A percentile compares a stretch with the other conserved stretches of the same genome.
Conservation (phyloP, 2,329 filamentous ascomycete species). For the Talaromyces islandicus region DNA sequence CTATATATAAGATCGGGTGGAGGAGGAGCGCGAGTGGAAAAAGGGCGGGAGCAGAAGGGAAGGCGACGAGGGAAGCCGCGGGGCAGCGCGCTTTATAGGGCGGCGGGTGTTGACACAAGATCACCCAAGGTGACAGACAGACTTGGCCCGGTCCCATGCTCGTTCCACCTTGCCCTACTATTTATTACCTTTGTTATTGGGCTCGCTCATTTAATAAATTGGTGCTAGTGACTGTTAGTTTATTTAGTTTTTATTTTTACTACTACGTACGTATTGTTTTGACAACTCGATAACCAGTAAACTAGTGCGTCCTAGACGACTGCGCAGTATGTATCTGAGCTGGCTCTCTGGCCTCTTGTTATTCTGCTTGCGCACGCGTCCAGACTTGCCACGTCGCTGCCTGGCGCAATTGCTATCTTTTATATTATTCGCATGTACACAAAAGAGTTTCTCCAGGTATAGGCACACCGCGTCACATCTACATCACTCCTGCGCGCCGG, state of each 20-base stretch:
- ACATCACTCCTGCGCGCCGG: neutral
- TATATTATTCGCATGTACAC: neutral
- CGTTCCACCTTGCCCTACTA: neutral
- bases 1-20: neutral
- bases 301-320: no score
- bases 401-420: neutral
- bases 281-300: no score
- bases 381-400: neutral
- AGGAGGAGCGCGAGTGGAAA: conserved; percentile 14
- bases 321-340: no score
- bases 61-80: conserved; percentile 33
- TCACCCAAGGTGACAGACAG: conserved; percentile 25
- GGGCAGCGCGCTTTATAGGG: conserved; percentile 39
- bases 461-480: neutral
- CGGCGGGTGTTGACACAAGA: conserved; percentile 36
- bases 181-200: neutral
- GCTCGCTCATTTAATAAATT: neutral
- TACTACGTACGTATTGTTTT: no score
- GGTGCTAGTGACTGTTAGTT: neutral
- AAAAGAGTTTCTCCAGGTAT: neutral
- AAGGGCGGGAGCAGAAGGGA: conserved; percentile 29
- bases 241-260: conserved; percentile 4
- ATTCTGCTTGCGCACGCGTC: no score
- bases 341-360: no score
- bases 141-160: neutral